Evolutionary conservation across 352 stramenopile genomes (phyloP).

Genomic region (Globisporangium alternatum): DNA sequence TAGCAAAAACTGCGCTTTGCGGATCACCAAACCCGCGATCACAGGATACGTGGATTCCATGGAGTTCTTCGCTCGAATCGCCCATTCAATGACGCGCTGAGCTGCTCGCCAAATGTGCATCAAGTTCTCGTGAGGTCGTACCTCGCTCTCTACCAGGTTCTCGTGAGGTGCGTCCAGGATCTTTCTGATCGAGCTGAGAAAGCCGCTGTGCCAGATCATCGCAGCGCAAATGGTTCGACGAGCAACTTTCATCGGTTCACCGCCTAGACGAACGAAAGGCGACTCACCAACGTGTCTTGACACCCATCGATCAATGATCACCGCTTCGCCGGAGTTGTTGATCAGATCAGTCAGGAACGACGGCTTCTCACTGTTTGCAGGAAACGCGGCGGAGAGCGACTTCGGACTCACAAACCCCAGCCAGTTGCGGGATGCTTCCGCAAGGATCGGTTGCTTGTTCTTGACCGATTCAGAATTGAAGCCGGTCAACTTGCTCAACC

Average conservation of each 20-base stretch:
- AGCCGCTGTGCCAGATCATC: constrained; percentile 89
- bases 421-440: constrained; percentile 49
- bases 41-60: constrained; percentile 83
- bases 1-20: constrained; percentile 84
- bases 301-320: constrained; percentile 68
- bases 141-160: constrained; percentile 62
- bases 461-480: constrained; percentile 20
- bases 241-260: constrained; percentile 86
- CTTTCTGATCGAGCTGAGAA: constrained; percentile 55
- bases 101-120: constrained; percentile 89
- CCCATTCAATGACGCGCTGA: constrained; percentile 88
- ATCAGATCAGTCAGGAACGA: constrained; percentile 73
- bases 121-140: constrained; percentile 83
- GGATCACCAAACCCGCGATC: constrained; percentile 75
- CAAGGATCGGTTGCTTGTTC: constrained; percentile 34
- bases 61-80: constrained; percentile 85
- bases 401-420: constrained; percentile 63
- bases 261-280: constrained; percentile 71
- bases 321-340: constrained; percentile 50
- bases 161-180: constrained; percentile 32
- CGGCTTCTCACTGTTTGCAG: constrained; percentile 9
- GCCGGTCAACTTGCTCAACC: constrained; percentile 45
- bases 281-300: constrained; percentile 84
- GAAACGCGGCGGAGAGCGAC: constrained; percentile 31
- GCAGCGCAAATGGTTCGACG: constrained; percentile 78